Base-by-base conservation (phyloP, 306 rosid genomes). In the Cyclanthera cordifolia region DNA sequence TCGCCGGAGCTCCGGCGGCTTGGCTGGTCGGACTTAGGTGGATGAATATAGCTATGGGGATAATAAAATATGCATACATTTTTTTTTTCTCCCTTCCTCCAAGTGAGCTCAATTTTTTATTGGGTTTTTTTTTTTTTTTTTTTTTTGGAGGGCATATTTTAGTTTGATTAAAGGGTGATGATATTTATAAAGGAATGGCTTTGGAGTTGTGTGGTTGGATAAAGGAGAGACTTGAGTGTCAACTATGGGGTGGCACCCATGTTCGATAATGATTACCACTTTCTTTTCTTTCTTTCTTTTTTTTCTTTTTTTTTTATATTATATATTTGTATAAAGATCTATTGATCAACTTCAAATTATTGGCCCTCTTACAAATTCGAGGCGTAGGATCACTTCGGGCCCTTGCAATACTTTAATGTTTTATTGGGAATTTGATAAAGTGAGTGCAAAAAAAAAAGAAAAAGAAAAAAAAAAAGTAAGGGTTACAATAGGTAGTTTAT, bases 181-280 rank as follows among this genome's bases (percentile, higher is more conserved):
- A 66, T 39, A 64, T 74, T 63, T 76, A 65, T 76, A 78, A 61
- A 58, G 43, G 69, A 52, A 66, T 66, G 71, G 71, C 8, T 15
- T 24, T 23, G 52, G 25, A 56, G 23, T 1, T 45, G 58, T 72
- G 74, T 78, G 12, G 80, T 76, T 72, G 76, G 75, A 53, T 43
- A 50, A 14, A 64, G 9, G 66, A 57, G 66, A 57, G 49, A 56
- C 25, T 30, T 69, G 79, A 76, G 82, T 86, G 50, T 84, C 79
- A 85, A 83, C 81, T 57, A 4, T 76, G 76, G 75, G 85, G 90
- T 89, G 96, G 90, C 93, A 85, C 72, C 90, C 96, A 89, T 77
- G 97, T 92, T 89, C 95, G 73, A 73, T 81, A 63, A 82, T 92
- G 74, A 80, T 89, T 72, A 79, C 79, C 75, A 69, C 79, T 54